Percentiles rank a stretch among this genome's conserved stretches.
Evolutionary conservation across 306 rosid genomes (phyloP).

Genomic region (Cajanus cajan): DNA sequence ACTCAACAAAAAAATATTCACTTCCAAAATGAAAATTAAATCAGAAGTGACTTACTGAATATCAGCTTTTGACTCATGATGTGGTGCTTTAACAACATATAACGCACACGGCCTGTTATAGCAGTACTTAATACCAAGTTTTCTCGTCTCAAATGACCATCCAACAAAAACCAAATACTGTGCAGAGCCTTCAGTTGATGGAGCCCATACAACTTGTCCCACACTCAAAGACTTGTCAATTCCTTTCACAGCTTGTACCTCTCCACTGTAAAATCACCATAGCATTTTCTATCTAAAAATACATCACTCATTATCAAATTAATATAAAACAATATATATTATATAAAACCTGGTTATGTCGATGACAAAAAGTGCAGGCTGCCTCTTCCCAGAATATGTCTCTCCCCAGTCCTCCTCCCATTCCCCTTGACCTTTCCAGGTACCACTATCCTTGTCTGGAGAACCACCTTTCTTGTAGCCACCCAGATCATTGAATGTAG

Average conservation of each 20-base stretch:
- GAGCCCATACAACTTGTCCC: slow-evolving; percentile 97
- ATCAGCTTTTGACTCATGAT: slow-evolving; percentile 45
- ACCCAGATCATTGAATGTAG: slow-evolving; percentile 62
- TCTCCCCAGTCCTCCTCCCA: slow-evolving; percentile 98
- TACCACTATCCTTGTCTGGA: slow-evolving; percentile 53
- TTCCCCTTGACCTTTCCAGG: slow-evolving; percentile 94
- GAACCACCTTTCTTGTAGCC: slow-evolving; percentile 60
- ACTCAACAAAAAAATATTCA: slow-evolving; percentile 4
- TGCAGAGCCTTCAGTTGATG: slow-evolving; percentile 46
- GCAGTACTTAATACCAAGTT: slow-evolving; percentile 91
- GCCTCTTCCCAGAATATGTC: slow-evolving; percentile 87
- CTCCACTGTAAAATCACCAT: slow-evolving; percentile 60
- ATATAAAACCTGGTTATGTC: slow-evolving; percentile 51
- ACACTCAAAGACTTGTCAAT: slow-evolving; percentile 68
- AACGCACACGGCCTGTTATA: slow-evolving; percentile 85
- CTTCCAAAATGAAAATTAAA: slow-evolving; percentile 12
- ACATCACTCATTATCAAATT: background rate
- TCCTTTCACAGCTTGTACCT: slow-evolving; percentile 70
- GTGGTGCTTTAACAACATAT: slow-evolving; percentile 64
- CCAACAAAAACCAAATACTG: slow-evolving; percentile 87
- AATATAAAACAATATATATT: background rate
- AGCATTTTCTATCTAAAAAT: slow-evolving; percentile 2
- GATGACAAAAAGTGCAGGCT: slow-evolving; percentile 84
- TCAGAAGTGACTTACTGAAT: slow-evolving; percentile 53
- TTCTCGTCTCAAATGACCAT: slow-evolving; percentile 78